Conservation (phyloP, 2,329 filamentous ascomycete species). For the Hypoxylon sp. region DNA sequence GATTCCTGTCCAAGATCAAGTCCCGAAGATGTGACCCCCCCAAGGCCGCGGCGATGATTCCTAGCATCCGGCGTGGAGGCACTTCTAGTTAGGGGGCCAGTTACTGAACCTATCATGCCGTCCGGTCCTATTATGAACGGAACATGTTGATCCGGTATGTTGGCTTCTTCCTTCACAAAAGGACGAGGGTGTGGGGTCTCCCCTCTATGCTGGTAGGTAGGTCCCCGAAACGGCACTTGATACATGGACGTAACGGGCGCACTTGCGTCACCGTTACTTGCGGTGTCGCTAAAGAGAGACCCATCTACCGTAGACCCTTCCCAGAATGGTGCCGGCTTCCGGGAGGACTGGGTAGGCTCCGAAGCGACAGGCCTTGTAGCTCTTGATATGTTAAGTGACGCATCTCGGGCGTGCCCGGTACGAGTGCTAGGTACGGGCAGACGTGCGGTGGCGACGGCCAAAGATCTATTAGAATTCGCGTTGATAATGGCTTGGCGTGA, state of each 20-base stretch:
- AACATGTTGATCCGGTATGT: conserved; percentile 33
- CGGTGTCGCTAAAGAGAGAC: conserved; percentile 47
- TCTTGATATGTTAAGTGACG: conserved; percentile 37
- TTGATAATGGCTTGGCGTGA: conserved; percentile 45
- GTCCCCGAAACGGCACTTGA: conserved; percentile 34
- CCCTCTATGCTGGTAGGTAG: conserved; percentile 39
- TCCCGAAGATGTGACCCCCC: conserved; percentile 32
- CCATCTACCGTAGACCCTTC: conserved; percentile 48
- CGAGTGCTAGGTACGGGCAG: conserved; percentile 36
- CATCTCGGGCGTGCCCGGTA: conserved; percentile 39
- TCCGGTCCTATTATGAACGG: conserved; percentile 43
- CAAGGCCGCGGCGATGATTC: conserved; percentile 36
- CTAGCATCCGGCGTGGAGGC: conserved; percentile 46
- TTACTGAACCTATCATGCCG: conserved; percentile 43
- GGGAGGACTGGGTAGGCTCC: conserved; percentile 38
- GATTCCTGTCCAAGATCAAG: conserved; percentile 39
- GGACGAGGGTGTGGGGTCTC: conserved; percentile 40
- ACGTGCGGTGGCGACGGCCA: conserved; percentile 35
- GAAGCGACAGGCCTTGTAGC: conserved; percentile 38
- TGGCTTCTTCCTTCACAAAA: conserved; percentile 33
- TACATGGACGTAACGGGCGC: conserved; percentile 36
- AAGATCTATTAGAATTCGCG: conserved; percentile 42
- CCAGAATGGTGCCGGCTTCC: conserved; percentile 44
- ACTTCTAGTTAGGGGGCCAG: conserved; percentile 41
- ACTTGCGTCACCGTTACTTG: conserved; percentile 45